Base-by-base conservation (phyloP, 2,329 filamentous ascomycete species). In the Aspergillus pseudoviridinutans region DNA sequence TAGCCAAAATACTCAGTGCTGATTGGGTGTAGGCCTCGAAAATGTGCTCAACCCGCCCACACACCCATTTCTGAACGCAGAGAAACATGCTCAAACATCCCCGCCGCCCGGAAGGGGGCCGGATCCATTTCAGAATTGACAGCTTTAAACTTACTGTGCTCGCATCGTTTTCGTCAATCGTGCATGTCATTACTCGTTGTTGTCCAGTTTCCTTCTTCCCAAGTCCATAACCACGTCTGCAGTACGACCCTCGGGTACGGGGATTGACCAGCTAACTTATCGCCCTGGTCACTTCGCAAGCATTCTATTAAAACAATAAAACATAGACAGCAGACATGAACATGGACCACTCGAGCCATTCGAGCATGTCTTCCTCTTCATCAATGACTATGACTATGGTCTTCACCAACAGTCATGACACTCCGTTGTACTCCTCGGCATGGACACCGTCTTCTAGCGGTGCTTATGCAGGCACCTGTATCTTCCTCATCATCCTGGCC, bases 401-500 rank as follows among this genome's bases (percentile, higher is more conserved):
- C 50, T 78, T 78, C 61, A 87, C 87, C 64, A 84, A 81, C 61
- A 76, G 79, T 56, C 84, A 84, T 50, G 74, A 71, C 55, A 90
- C 87, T 1, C 80, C 87, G 3, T 80, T 91, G 49, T 91, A 82
- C 78, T 87, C 90, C 17, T 72, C 76, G 24, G 72, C 79, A 53
- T 97, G 92, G 91, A 88, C 89, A 2, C 93, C 93, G 4, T 76
- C 71, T 28, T 87, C 78, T 38, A 78, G 82, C 5, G 91, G 88
- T 65, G 78, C 82, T 58, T 97, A 97, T 75, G 91, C 91, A 1
- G 93, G 86, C 56, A 96, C 91, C 28, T 96, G 93, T 79, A 90
- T 97, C 73, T 97, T 97, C 77, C 83, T 97, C 58, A 87, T 96
- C 71, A 66, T 89, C 49, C 86, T 97, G 53, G 87, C 87, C 59